Conservation (phyloP, 1,284 basidiomycete genomes). For the Tremellales sp. region DNA sequence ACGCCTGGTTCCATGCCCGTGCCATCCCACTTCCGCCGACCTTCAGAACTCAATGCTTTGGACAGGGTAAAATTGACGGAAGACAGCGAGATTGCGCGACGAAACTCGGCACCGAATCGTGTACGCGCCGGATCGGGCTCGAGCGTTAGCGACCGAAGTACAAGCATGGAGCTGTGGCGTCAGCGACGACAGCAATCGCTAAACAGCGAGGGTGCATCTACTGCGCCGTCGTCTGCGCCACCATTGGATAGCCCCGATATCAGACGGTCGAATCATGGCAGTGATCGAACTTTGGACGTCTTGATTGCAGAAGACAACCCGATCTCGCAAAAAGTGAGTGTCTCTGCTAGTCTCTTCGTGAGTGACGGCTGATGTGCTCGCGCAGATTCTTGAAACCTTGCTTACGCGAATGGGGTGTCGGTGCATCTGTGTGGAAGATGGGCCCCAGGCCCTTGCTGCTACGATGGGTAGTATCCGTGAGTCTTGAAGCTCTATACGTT, state of each 20-base stretch:
- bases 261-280: not conserved
- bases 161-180: slow-evolving; percentile 32
- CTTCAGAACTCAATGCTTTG: slow-evolving; percentile 76
- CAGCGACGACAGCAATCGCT: slow-evolving; percentile 19
- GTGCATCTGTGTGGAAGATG: slow-evolving; percentile 89
- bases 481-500: slow-evolving; percentile 42
- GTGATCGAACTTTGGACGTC: slow-evolving; percentile 77
- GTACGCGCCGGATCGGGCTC: slow-evolving; percentile 72
- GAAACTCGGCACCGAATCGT: slow-evolving; percentile 83
- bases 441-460: slow-evolving; percentile 91
- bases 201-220: slow-evolving; percentile 7
- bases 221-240: slow-evolving; percentile 12
- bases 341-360: slow-evolving; percentile 6
- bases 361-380: slow-evolving; percentile 3
- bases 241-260: slow-evolving; percentile 23
- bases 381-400: slow-evolving; percentile 79
- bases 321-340: slow-evolving; percentile 70
- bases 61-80: slow-evolving; percentile 75
- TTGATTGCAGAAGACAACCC: slow-evolving; percentile 97
- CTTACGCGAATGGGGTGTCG: slow-evolving; percentile 88
- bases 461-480: slow-evolving; percentile 93
- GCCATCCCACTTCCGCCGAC: slow-evolving; percentile 64
- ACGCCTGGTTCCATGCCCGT: slow-evolving; percentile 55
- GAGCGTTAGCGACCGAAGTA: slow-evolving; percentile 53
- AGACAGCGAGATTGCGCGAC: slow-evolving; percentile 64